Conservation (phyloP, 768 basidiomycete genomes). For the Pleurotus tuber-regium region DNA sequence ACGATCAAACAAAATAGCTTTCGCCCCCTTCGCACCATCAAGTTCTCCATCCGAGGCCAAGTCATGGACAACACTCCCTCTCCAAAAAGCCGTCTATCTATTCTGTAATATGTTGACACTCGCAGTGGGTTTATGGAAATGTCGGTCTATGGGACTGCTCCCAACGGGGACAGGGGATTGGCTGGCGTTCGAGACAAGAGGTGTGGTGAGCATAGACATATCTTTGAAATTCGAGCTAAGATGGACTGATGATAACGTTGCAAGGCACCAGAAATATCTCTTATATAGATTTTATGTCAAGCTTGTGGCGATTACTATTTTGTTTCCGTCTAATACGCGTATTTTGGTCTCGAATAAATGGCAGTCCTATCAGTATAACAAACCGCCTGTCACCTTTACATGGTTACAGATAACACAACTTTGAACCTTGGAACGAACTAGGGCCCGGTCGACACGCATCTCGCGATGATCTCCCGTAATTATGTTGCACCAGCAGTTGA, state of each 20-base stretch:
- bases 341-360: too few relatives aligned
- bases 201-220: conserved; percentile 45
- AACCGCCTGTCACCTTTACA: too few relatives aligned
- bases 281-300: conserved; percentile 22
- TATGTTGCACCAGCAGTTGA: too few relatives aligned
- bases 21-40: conserved; percentile 72
- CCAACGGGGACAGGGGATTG: conserved; percentile 93
- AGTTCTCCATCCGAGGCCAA: conserved; percentile 41
- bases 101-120: conserved; percentile 76
- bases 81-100: conserved; percentile 72
- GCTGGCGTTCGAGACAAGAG: conserved; percentile 88
- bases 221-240: neutral
- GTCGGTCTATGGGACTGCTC: conserved; percentile 86
- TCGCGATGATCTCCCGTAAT: too few relatives aligned
- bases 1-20: conserved; percentile 40
- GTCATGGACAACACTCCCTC: conserved; percentile 51
- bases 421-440: too few relatives aligned
- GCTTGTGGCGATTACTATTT: too few relatives aligned
- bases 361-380: too few relatives aligned
- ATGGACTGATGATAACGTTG: neutral
- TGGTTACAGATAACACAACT: too few relatives aligned
- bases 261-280: conserved; percentile 45
- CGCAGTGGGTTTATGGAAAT: conserved; percentile 88
- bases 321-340: too few relatives aligned
- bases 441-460: too few relatives aligned